Conservation (phyloP, 352 stramenopile species). For the Peronospora destructor region DNA sequence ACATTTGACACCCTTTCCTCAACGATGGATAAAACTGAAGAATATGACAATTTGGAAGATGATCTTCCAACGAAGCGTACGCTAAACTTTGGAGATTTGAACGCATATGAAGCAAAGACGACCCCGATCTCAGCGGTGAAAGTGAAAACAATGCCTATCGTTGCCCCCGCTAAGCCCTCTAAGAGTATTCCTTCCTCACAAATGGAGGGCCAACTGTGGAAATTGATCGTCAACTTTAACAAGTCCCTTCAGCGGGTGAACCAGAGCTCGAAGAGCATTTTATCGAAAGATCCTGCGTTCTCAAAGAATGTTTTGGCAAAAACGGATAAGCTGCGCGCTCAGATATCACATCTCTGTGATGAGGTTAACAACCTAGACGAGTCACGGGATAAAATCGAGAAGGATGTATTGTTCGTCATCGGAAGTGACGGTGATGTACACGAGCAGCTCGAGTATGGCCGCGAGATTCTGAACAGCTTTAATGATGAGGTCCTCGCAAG, state of each 20-base stretch:
- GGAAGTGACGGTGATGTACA: constrained; percentile 70
- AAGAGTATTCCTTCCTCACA: constrained; percentile 29
- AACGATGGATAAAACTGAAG: constrained; percentile 7
- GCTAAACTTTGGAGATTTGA: constrained; percentile 27
- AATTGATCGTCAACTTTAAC: constrained; percentile 65
- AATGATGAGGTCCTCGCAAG: constrained; percentile 56
- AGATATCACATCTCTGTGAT: constrained; percentile 37
- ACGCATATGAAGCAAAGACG: constrained; percentile 8
- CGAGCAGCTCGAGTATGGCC: constrained; percentile 62
- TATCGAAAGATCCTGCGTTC: constrained; percentile 33
- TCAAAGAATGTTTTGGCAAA: constrained; percentile 24
- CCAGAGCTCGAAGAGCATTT: constrained; percentile 29
- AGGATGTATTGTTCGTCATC: constrained; percentile 71
- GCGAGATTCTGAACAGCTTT: constrained; percentile 63
- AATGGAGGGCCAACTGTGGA: constrained; percentile 64
- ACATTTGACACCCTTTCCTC: constrained; percentile 25
- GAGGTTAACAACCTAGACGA: constrained; percentile 56
- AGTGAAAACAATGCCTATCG: constrained; percentile 3
- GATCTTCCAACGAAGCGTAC: constrained; percentile 25
- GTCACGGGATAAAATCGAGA: constrained; percentile 52
- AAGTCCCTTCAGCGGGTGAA: constrained; percentile 49
- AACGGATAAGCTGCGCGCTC: constrained; percentile 30
- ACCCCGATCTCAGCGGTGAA: constrained; percentile 8
- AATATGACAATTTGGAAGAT: constrained; percentile 5
- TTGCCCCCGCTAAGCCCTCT: constrained; percentile 1